Conservation (phyloP, 495 filamentous ascomycete species). For the Aspergillus haitiensis region DNA sequence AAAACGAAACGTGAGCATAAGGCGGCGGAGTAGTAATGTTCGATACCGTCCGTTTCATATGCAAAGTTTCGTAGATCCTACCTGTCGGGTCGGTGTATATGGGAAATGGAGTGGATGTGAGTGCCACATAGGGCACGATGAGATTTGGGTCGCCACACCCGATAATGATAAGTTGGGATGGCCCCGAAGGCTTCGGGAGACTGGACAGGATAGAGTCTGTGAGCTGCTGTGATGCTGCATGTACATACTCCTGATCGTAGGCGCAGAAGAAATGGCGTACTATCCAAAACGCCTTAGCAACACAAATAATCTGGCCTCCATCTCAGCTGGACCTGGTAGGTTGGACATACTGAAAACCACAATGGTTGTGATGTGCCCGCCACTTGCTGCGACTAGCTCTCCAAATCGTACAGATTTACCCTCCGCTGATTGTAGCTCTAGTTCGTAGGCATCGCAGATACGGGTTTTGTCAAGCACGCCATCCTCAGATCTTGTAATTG, state of each 20-base stretch:
- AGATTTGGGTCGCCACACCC: constrained; percentile 27
- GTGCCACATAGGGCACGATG: constrained; percentile 27
- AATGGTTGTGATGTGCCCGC: constrained; percentile 27
- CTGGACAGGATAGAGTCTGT: constrained; percentile 23
- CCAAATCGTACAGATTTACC: constrained; percentile 27
- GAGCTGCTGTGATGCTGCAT: constrained; percentile 21
- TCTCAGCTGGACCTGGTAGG: background rate
- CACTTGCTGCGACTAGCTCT: constrained; percentile 27
- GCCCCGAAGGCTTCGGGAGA: constrained; percentile 18
- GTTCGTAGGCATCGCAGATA: constrained; percentile 34
- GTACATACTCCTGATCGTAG: constrained; percentile 34
- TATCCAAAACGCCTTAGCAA: background rate
- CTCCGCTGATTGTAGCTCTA: constrained; percentile 22
- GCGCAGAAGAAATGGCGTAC: constrained; percentile 34
- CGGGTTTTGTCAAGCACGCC: background rate
- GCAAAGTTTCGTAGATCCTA: constrained; percentile 24
- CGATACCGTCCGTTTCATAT: constrained; percentile 23
- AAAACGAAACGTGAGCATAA: constrained; percentile 19
- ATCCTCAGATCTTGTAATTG: background rate
- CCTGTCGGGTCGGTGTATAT: constrained; percentile 28
- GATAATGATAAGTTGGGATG: constrained; percentile 32
- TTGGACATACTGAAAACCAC: constrained; percentile 24
- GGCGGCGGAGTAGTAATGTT: constrained; percentile 25
- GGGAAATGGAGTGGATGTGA: constrained; percentile 23
- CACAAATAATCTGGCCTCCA: background rate